Evolutionary conservation across 139 green algal species (phyloP).

Genomic region (Coccomyxa sp.): DNA sequence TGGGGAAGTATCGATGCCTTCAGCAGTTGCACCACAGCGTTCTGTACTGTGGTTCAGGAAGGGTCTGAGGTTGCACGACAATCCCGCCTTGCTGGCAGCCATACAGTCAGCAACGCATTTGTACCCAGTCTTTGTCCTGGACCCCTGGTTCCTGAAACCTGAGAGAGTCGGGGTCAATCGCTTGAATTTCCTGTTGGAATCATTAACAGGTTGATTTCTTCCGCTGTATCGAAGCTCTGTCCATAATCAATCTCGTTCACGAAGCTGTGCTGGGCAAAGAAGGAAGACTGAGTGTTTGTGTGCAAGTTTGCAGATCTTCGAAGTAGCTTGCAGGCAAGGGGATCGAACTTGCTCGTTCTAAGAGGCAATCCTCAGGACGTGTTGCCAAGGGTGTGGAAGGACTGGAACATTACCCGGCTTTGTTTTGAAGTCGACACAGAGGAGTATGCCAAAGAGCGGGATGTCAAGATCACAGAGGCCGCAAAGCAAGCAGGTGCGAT

Average conservation of each 20-base stretch:
- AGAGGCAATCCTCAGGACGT: slow-evolving; percentile 67
- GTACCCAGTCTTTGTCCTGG: slow-evolving; percentile 83
- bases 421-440: slow-evolving; percentile 88
- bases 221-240: neutral
- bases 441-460: slow-evolving; percentile 66
- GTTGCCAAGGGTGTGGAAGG: slow-evolving; percentile 54
- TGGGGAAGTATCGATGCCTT: too few relatives aligned
- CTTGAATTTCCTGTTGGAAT: slow-evolving; percentile 83
- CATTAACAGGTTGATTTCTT: slow-evolving; percentile 5
- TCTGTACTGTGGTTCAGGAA: slow-evolving; percentile 20
- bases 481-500: slow-evolving; percentile 30
- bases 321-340: neutral
- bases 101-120: slow-evolving; percentile 38
- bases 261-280: neutral
- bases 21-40: neutral
- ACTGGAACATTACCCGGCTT: slow-evolving; percentile 59
- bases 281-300: neutral
- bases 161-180: slow-evolving; percentile 68
- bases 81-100: slow-evolving; percentile 77
- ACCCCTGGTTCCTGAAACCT: slow-evolving; percentile 66
- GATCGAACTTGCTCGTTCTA: slow-evolving; percentile 68
- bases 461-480: slow-evolving; percentile 39
- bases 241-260: neutral
- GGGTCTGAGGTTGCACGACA: slow-evolving; percentile 85
- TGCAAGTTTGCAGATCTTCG: neutral